A percentile compares a stretch with the other conserved stretches of the same genome.
Evolutionary conservation across 495 filamentous ascomycete species (phyloP).

Genomic region (Lasiosphaeris hirsuta): DNA sequence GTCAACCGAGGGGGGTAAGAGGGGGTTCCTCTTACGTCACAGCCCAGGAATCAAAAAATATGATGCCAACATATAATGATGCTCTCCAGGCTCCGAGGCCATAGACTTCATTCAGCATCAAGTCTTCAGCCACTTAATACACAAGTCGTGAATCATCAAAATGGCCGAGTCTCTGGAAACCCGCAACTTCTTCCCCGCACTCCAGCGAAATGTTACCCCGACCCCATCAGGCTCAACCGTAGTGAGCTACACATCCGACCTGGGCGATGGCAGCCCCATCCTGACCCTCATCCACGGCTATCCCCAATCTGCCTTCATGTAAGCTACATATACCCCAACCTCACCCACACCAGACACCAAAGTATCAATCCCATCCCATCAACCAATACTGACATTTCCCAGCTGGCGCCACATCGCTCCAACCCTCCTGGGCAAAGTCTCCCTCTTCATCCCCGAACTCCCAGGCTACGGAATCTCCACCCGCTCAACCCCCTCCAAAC

Average conservation of each 20-base stretch:
- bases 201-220: constrained; percentile 19
- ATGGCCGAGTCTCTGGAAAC: constrained; percentile 16
- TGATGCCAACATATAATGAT: no score
- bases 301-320: constrained; percentile 25
- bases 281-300: constrained; percentile 26
- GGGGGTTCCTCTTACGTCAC: no score
- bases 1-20: no score
- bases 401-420: constrained; percentile 25
- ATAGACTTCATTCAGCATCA: no score
- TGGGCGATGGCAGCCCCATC: constrained; percentile 16
- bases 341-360: no score
- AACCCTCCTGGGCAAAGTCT: constrained; percentile 12
- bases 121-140: no score
- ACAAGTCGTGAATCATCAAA: background rate
- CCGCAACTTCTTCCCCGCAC: constrained; percentile 18
- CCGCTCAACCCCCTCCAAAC: constrained; percentile 31
- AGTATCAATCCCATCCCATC: background rate
- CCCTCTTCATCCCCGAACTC: constrained; percentile 44
- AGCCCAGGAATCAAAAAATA: no score
- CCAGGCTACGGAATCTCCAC: constrained; percentile 47
- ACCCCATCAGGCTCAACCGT: constrained; percentile 21
- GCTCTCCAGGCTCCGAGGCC: no score
- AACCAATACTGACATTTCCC: background rate
- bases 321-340: background rate
- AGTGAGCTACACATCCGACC: constrained; percentile 23